phyloP scores from a whole-genome alignment of 108 stramenopile genomes.

The Nannochloropsis gaditana region DNA sequence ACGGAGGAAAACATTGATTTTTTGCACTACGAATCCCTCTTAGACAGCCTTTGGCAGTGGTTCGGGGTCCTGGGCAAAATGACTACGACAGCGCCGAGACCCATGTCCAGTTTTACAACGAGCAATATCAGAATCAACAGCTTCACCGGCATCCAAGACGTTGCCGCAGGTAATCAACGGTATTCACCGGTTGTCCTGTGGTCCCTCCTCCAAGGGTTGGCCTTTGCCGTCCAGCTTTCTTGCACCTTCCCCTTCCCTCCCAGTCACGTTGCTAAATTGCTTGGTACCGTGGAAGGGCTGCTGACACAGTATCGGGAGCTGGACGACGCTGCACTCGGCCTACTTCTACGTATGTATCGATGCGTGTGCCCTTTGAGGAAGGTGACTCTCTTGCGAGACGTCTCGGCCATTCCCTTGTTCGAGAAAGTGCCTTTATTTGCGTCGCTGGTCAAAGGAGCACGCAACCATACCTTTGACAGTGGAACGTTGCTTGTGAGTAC shows the following conservation, averaged over 20 bases:
- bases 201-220: neutral
- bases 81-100: neutral
- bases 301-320: neutral
- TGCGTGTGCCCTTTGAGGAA: slow-evolving; percentile 4
- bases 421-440: neutral
- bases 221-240: slow-evolving; percentile 3
- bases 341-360: neutral
- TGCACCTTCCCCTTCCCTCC: neutral
- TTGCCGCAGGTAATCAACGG: neutral
- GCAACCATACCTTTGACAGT: neutral
- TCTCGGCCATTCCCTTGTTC: neutral
- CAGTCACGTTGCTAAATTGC: neutral
- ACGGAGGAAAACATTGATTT: neutral
- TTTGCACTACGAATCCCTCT: neutral
- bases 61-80: neutral
- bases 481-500: neutral
- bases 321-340: neutral
- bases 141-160: neutral
- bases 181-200: slow-evolving; percentile 3
- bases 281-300: neutral
- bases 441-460: neutral
- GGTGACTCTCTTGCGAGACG: neutral
- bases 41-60: slow-evolving; percentile 13
- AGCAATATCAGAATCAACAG: neutral
- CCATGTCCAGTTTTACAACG: neutral